These are phyloP conservation scores for Tricholoma matsutake DNA, from an alignment of 768 basidiomycete genomes.

Conservation along the genomic window DNA sequence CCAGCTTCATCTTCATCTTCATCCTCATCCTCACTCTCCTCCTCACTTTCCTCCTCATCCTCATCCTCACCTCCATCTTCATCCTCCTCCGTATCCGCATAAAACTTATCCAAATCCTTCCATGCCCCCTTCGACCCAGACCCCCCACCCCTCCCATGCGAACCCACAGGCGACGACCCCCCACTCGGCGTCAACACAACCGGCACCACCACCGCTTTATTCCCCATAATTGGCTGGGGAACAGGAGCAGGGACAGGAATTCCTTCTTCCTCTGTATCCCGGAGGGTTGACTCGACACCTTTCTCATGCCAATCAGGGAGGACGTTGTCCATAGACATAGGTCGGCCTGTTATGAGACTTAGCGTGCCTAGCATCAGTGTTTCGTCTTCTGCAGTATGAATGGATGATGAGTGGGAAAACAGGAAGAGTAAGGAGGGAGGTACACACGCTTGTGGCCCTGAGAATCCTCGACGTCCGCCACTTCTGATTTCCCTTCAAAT, in stretches of 20 bases:
- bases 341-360: conserved; percentile 55
- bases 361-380: conserved; percentile 62
- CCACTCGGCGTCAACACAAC: conserved; percentile 56
- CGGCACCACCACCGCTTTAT: conserved; percentile 36
- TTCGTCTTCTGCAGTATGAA: conserved; percentile 29
- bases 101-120: conserved; percentile 75
- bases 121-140: conserved; percentile 37
- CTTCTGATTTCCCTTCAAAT: conserved; percentile 68
- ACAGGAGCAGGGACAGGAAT: conserved; percentile 28
- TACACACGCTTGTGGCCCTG: not conserved
- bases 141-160: conserved; percentile 28
- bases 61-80: conserved; percentile 24
- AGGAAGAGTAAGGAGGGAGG: not conserved
- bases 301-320: conserved; percentile 88
- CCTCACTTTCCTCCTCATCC: conserved; percentile 28
- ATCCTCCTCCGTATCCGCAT: conserved; percentile 45
- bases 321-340: conserved; percentile 45
- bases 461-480: conserved; percentile 29
- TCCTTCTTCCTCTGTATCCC: conserved; percentile 63
- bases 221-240: conserved; percentile 28
- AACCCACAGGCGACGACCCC: conserved; percentile 41
- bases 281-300: conserved; percentile 74
- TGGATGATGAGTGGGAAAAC: not conserved
- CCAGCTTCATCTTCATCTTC: conserved; percentile 30
- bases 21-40: conserved; percentile 23